phyloP scores from a whole-genome alignment of 2,329 filamentous ascomycete species.

The Onygena corvina region DNA sequence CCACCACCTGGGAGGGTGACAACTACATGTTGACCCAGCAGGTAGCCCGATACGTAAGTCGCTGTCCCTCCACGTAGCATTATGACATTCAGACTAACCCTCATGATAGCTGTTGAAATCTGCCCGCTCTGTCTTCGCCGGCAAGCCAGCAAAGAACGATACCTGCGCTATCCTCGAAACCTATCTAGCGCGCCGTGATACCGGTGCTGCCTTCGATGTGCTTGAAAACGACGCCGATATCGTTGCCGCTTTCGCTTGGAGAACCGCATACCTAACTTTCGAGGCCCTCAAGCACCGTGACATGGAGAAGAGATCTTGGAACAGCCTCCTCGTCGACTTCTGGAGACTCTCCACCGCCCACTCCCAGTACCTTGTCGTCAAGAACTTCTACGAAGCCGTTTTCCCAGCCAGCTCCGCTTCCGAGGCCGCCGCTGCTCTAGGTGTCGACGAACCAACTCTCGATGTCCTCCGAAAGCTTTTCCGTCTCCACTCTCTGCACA shows the following conservation, averaged over 20 bases:
- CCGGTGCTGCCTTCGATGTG: conserved; percentile 61
- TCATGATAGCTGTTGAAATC: conserved; percentile 53
- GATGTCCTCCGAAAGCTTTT: conserved; percentile 53
- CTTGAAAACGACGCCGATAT: conserved; percentile 58
- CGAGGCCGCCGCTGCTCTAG: conserved; percentile 39
- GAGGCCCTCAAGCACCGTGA: conserved; percentile 64
- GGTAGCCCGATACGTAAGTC: conserved; percentile 55
- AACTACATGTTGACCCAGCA: conserved; percentile 77
- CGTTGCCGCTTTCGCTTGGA: conserved; percentile 64
- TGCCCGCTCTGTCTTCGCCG: conserved; percentile 55
- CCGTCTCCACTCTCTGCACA: conserved; percentile 53
- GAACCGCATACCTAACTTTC: conserved; percentile 61
- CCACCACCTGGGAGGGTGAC: conserved; percentile 62
- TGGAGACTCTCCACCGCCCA: conserved; percentile 64
- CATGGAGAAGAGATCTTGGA: conserved; percentile 64
- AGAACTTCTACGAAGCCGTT: conserved; percentile 64
- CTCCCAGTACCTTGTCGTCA: conserved; percentile 65
- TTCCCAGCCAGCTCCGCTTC: conserved; percentile 35
- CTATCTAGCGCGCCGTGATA: conserved; percentile 54
- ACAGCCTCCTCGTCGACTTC: conserved; percentile 65
- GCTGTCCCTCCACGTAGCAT: background rate
- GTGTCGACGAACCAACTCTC: conserved; percentile 42
- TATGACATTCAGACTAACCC: background rate
- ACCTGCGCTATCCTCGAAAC: conserved; percentile 53
- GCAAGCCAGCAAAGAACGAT: conserved; percentile 54